These are phyloP conservation scores for Graphilbum ipis-grandicollis DNA, from an alignment of 2,329 filamentous ascomycete species.

Conservation along the genomic window DNA sequence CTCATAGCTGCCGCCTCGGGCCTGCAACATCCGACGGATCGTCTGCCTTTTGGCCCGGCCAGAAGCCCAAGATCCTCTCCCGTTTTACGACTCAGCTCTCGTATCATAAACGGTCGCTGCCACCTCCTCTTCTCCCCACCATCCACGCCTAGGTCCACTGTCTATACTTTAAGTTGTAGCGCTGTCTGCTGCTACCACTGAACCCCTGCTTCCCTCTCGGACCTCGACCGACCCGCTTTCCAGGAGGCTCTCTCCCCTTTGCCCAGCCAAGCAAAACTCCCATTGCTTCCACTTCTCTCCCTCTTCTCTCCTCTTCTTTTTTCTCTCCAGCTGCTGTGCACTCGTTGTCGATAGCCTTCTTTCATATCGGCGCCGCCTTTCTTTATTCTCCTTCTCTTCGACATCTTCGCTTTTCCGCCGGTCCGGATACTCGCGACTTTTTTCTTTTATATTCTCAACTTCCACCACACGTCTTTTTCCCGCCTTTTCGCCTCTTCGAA, in stretches of 20 bases:
- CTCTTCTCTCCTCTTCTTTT: slow-evolving; percentile 12
- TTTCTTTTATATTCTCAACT: slow-evolving; percentile 8
- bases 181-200: no score
- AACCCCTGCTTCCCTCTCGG: neutral
- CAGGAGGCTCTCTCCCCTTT: neutral
- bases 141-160: no score
- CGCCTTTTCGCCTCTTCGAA: slow-evolving; percentile 4
- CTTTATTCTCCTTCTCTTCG: slow-evolving; percentile 9
- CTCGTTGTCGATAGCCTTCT: slow-evolving; percentile 35
- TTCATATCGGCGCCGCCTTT: slow-evolving; percentile 27
- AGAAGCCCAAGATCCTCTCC: no score
- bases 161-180: no score
- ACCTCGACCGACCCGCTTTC: neutral
- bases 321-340: slow-evolving; percentile 26
- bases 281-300: neutral
- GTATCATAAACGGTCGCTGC: no score
- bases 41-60: no score
- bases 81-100: no score
- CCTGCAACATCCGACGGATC: no score
- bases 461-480: no score
- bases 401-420: slow-evolving; percentile 20
- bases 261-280: neutral
- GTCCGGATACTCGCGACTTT: slow-evolving; percentile 31
- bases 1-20: no score
- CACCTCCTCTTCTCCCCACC: no score